phyloP scores from a whole-genome alignment of 1,284 basidiomycete genomes.

The Trichosporon faecale region DNA sequence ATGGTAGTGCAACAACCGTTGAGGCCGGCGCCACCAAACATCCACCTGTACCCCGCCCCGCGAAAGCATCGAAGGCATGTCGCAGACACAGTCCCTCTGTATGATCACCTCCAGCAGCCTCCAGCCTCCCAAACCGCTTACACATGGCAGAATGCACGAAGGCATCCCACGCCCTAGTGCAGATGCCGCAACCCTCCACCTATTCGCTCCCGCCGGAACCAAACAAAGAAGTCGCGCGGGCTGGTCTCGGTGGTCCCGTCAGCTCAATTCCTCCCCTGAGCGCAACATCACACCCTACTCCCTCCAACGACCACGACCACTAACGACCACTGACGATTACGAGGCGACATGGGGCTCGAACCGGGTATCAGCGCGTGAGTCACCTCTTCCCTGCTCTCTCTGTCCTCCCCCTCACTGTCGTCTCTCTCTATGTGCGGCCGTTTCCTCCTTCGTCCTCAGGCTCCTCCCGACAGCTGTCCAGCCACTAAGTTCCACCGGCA shows the following conservation, averaged over 20 bases:
- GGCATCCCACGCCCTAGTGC: neutral
- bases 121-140: too few species aligned
- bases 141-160: too few species aligned
- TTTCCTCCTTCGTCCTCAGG: neutral
- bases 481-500: too few species aligned
- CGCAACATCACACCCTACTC: neutral
- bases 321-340: neutral
- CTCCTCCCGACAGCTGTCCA: neutral
- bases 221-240: neutral
- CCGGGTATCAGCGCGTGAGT: neutral
- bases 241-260: neutral
- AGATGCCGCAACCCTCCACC: neutral
- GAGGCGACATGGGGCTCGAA: neutral
- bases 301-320: neutral
- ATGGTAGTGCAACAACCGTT: too few species aligned
- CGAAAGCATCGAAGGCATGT: too few species aligned
- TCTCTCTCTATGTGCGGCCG: neutral
- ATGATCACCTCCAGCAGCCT: too few species aligned
- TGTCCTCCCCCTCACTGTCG: neutral
- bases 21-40: too few species aligned
- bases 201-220: neutral
- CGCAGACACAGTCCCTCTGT: too few species aligned
- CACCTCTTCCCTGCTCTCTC: neutral
- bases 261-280: neutral
- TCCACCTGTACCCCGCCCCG: too few species aligned